Evolutionary conservation across 169 alveolate species (phyloP).

Genomic region (Blepharisma undulans): DNA sequence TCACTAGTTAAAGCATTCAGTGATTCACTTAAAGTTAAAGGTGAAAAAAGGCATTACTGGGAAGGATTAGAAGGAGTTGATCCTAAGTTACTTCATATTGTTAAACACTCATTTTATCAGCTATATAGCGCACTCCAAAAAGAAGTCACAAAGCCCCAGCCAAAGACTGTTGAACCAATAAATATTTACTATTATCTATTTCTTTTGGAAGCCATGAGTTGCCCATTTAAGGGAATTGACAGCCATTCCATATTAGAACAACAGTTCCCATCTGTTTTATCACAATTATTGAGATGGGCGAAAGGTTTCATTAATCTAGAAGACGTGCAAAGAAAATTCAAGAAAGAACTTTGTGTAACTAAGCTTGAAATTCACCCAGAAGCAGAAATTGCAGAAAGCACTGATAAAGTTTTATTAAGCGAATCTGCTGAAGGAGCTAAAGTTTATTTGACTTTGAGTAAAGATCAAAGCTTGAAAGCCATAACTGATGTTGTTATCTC

Average conservation of each 20-base stretch:
- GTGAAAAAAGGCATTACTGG: not conserved
- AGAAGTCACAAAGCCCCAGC: not conserved
- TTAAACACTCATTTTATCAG: not conserved
- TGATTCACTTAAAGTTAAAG: not conserved
- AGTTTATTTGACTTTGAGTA: not conserved
- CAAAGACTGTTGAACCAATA: not conserved
- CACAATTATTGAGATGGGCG: not conserved
- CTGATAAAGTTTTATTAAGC: not conserved
- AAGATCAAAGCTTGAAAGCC: not conserved
- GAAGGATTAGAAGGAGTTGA: conserved; percentile 15
- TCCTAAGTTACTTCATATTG: not conserved
- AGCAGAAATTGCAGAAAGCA: not conserved
- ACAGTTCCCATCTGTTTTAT: not conserved
- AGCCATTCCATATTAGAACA: not conserved
- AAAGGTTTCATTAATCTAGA: not conserved
- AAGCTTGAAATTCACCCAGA: not conserved
- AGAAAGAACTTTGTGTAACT: not conserved
- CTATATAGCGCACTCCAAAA: not conserved
- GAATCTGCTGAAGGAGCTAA: not conserved
- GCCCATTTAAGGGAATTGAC: not conserved
- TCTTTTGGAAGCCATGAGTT: not conserved
- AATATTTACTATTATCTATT: not conserved
- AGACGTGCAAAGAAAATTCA: not conserved
- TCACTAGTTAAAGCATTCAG: not conserved
- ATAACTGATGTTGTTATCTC: not conserved